Percentiles rank a stretch among this genome's conserved stretches.
These are phyloP conservation scores for Tetrastigma voinierianum DNA, from an alignment of 164 flowering plant genomes.

Conservation along the genomic window DNA sequence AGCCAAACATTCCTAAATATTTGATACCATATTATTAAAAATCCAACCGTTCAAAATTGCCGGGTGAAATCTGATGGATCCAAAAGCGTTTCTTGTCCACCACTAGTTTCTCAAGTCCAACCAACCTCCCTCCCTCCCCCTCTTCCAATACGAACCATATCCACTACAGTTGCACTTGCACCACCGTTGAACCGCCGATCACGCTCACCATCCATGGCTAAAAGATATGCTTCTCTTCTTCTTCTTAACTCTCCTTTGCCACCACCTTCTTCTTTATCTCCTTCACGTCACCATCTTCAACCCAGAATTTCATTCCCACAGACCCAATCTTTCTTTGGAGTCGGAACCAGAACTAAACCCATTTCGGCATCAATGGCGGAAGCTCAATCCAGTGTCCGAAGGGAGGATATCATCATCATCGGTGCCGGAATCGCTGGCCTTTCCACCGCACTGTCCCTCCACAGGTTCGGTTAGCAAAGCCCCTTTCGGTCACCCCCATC, in stretches of 20 bases:
- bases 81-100: too few relatives aligned
- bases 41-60: too few relatives aligned
- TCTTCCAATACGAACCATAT: not conserved
- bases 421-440: conserved; percentile 94
- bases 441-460: conserved; percentile 79
- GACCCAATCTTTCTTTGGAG: conserved; percentile 4
- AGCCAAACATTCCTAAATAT: too few relatives aligned
- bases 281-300: not conserved
- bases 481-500: too few relatives aligned
- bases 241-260: conserved; percentile 6
- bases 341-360: conserved; percentile 14
- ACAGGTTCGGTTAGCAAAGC: conserved; percentile 36
- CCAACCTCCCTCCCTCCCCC: too few relatives aligned
- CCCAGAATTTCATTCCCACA: not conserved
- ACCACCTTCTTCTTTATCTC: conserved; percentile 5
- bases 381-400: conserved; percentile 25
- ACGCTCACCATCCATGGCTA: conserved; percentile 8
- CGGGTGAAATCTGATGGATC: too few relatives aligned
- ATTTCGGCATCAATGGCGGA: conserved; percentile 8
- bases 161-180: too few relatives aligned
- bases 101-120: too few relatives aligned
- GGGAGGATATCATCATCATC: conserved; percentile 65
- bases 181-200: not conserved
- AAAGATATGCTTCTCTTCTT: conserved; percentile 7
- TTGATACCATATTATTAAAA: too few relatives aligned